These are phyloP conservation scores for Saccharomyces kudriavzevii DNA, from an alignment of 805 yeast genomes.

Conservation along the genomic window DNA sequence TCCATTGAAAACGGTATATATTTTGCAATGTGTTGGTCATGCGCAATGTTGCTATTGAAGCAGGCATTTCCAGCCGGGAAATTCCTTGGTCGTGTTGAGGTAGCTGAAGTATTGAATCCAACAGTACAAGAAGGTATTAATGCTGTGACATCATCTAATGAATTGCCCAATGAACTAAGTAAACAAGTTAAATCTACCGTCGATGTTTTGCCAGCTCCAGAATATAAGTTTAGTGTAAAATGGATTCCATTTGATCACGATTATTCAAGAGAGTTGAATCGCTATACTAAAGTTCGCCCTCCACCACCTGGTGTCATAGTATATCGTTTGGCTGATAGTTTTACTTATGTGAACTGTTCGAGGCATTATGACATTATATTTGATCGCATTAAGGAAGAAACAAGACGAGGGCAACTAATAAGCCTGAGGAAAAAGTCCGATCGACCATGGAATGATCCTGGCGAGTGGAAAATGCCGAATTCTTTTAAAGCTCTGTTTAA, in stretches of 20 bases:
- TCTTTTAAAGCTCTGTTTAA: conserved; percentile 14
- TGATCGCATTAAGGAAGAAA: conserved; percentile 54
- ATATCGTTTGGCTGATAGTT: conserved; percentile 75
- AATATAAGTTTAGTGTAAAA: conserved; percentile 41
- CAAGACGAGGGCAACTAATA: conserved; percentile 51
- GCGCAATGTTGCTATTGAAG: conserved; percentile 63
- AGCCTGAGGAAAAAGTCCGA: conserved; percentile 35
- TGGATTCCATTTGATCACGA: conserved; percentile 56
- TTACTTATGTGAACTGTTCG: conserved; percentile 75
- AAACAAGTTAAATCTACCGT: conserved; percentile 17
- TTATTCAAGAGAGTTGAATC: conserved; percentile 41
- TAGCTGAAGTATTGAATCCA: conserved; percentile 64
- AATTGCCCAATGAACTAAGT: conserved; percentile 20
- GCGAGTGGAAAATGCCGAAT: conserved; percentile 39
- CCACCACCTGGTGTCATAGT: conserved; percentile 94
- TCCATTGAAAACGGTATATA: conserved; percentile 85
- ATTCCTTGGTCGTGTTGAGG: conserved; percentile 70
- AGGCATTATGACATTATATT: conserved; percentile 60
- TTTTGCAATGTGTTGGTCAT: conserved; percentile 80
- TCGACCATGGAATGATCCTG: conserved; percentile 89
- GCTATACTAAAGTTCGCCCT: conserved; percentile 48
- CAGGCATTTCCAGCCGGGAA: conserved; percentile 74
- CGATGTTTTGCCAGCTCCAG: not conserved
- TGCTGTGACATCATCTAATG: not conserved
- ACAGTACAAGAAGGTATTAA: conserved; percentile 27